phyloP scores from a whole-genome alignment of 1,284 basidiomycete species.

The Leccinum variabile region DNA sequence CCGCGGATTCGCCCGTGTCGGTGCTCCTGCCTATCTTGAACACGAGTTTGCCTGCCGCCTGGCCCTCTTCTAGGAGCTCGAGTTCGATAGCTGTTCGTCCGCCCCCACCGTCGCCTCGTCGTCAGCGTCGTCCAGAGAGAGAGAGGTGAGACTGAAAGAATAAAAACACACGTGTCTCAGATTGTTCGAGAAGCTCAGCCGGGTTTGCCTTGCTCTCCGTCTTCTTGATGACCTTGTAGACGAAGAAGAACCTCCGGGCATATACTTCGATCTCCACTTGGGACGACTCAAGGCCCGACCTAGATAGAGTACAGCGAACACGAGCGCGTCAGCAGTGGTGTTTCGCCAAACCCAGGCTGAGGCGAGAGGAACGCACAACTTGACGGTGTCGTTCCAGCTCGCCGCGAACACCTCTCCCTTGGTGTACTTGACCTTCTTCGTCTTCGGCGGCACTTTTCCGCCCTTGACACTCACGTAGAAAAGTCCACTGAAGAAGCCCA shows the following conservation, averaged over 20 bases:
- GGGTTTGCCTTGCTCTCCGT: conserved; percentile 36
- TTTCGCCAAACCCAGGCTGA: not conserved
- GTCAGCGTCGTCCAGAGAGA: conserved; percentile 2
- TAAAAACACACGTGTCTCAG: conserved; percentile 29
- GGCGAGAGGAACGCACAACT: conserved; percentile 22
- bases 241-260: conserved; percentile 34
- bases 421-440: conserved; percentile 29
- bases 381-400: conserved; percentile 28
- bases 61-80: conserved; percentile 33
- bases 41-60: conserved; percentile 30
- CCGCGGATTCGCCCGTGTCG: not conserved
- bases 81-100: conserved; percentile 28
- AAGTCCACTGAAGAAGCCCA: conserved; percentile 29
- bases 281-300: conserved; percentile 34
- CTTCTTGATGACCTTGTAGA: conserved; percentile 36
- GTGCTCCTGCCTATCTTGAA: conserved; percentile 29
- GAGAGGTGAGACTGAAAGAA: not conserved
- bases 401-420: conserved; percentile 32
- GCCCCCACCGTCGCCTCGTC: not conserved
- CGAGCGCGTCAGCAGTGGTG: conserved; percentile 3
- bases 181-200: conserved; percentile 34
- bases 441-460: conserved; percentile 28
- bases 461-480: conserved; percentile 33
- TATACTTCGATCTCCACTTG: conserved; percentile 36
- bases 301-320: not conserved